Conservation (phyloP, 768 basidiomycete genomes). For the Psilocybe tampanensis region DNA sequence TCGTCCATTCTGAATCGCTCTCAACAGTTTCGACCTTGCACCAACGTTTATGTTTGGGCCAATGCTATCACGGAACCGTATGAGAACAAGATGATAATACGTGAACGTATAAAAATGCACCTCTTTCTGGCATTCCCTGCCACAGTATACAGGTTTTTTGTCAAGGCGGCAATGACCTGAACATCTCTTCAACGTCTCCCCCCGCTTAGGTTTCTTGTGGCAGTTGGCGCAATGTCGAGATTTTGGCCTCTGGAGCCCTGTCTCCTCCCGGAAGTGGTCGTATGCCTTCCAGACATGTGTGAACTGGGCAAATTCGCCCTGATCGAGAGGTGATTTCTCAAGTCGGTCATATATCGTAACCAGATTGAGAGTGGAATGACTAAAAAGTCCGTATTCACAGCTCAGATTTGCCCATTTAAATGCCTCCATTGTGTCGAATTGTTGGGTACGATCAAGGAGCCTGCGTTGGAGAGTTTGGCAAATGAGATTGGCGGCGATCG, state of each 20-base stretch:
- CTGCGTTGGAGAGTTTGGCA: constrained; percentile 4
- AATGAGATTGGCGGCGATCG: constrained; percentile 10
- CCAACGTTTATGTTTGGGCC: constrained; percentile 10
- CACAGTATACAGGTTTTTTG: constrained; percentile 13
- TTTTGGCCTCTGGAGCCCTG: constrained; percentile 3
- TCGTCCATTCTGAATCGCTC: constrained; percentile 12
- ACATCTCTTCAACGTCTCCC: constrained; percentile 7
- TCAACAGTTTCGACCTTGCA: constrained; percentile 11
- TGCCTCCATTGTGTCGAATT: constrained; percentile 2
- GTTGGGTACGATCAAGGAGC: background rate
- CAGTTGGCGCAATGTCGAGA: constrained; percentile 6
- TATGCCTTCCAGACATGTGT: constrained; percentile 11
- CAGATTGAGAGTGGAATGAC: constrained; percentile 2
- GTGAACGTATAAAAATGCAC: background rate
- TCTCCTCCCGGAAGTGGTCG: constrained; percentile 5
- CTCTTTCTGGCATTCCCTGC: constrained; percentile 8
- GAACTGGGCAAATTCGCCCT: background rate
- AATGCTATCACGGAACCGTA: constrained; percentile 1
- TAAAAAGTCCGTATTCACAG: constrained; percentile 7
- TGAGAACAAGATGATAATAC: background rate
- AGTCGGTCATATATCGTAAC: constrained; percentile 1
- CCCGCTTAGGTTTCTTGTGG: background rate
- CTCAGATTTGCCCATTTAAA: constrained; percentile 6
- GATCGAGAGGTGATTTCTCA: background rate
- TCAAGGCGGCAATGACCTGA: constrained; percentile 7